Percentiles rank a stretch among this genome's conserved stretches.
These are phyloP conservation scores for Scutellaria baicalensis DNA, from an alignment of 257 asterid genomes.

Conservation along the genomic window DNA sequence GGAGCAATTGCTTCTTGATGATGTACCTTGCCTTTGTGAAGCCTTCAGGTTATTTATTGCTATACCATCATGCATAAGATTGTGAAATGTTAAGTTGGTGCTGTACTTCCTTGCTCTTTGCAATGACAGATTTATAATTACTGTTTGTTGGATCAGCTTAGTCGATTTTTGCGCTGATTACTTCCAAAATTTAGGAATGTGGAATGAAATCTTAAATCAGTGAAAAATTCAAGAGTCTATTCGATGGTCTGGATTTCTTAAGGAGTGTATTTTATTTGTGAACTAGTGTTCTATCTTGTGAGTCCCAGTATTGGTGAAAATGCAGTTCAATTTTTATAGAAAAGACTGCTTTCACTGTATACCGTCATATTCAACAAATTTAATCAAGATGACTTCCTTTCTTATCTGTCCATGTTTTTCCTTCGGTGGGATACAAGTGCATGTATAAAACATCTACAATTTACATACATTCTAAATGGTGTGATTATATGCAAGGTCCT, in stretches of 20 bases:
- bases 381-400: not conserved
- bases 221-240: not conserved
- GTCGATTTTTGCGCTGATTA: not conserved
- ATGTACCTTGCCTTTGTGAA: slow-evolving; percentile 87
- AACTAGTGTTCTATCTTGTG: not conserved
- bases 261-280: not conserved
- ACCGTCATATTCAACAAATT: not conserved
- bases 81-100: not conserved
- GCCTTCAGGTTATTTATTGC: slow-evolving; percentile 48
- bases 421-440: not conserved
- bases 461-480: not conserved
- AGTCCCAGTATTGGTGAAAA: not conserved
- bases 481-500: not conserved
- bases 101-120: not conserved
- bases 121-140: not conserved
- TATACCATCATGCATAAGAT: not conserved
- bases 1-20: slow-evolving; percentile 73
- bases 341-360: not conserved
- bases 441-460: not conserved
- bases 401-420: not conserved
- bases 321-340: not conserved
- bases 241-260: not conserved
- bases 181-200: not conserved
- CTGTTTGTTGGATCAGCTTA: not conserved
- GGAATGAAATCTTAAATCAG: not conserved